Conservation (phyloP, 2,329 filamentous ascomycete species). For the Aspergillus tubingensis region DNA sequence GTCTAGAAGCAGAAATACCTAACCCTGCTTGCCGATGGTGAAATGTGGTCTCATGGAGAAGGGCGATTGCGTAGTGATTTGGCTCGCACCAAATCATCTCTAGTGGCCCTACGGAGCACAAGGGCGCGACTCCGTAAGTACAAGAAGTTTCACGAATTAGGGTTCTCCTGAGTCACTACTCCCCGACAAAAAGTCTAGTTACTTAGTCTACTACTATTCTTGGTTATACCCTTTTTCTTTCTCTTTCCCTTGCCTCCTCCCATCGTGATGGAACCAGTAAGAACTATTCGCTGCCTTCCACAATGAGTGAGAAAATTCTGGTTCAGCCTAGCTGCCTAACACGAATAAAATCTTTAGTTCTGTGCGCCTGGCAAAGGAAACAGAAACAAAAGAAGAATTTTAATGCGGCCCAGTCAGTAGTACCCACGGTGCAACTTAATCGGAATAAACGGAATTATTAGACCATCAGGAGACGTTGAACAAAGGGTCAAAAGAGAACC, state of each 20-base stretch:
- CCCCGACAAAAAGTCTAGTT: neutral
- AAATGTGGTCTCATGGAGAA: constrained; percentile 8
- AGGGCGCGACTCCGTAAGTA: constrained; percentile 2
- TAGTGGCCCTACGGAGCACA: constrained; percentile 6
- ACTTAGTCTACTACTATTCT: neutral
- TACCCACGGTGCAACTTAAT: neutral
- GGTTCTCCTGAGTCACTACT: constrained; percentile 8
- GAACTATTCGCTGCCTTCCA: neutral
- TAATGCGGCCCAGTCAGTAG: neutral
- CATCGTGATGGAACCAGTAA: neutral
- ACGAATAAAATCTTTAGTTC: too few relatives aligned
- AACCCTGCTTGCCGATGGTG: constrained; percentile 4
- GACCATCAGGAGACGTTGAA: neutral
- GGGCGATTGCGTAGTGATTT: constrained; percentile 6
- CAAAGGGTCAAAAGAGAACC: neutral
- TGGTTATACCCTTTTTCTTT: neutral
- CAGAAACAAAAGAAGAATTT: neutral
- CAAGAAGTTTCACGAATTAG: neutral
- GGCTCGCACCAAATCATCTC: neutral
- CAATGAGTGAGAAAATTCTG: neutral
- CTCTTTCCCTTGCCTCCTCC: too few relatives aligned
- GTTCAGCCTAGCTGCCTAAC: constrained; percentile 1
- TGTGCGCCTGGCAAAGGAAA: too few relatives aligned
- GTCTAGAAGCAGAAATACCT: constrained; percentile 4
- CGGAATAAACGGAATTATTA: neutral